These are phyloP conservation scores for Cercospora sojina DNA, from an alignment of 2,329 filamentous ascomycete species.

Conservation along the genomic window DNA sequence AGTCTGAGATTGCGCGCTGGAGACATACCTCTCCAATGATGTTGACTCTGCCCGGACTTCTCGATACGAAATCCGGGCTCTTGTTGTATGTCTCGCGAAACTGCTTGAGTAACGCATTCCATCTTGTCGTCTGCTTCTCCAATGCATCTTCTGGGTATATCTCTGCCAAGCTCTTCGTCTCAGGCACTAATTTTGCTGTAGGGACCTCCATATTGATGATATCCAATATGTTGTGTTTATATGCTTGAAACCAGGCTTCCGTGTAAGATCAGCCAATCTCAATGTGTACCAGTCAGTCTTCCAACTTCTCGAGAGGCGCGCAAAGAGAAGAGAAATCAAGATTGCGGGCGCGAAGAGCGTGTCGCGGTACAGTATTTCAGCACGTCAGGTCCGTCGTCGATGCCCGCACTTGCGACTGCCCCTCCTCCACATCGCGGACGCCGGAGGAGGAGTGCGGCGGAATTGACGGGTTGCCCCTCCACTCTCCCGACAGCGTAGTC, in stretches of 20 bases:
- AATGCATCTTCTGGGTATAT: constrained; percentile 79
- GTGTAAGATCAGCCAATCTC: not conserved
- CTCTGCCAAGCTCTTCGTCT: constrained; percentile 70
- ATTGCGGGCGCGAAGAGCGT: not conserved
- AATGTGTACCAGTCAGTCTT: not conserved
- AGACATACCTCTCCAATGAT: constrained; percentile 77
- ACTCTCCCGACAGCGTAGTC: not conserved
- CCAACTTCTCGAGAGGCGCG: not conserved
- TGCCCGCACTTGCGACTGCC: not conserved
- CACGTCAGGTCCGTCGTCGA: not conserved
- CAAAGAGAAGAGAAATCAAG: not conserved
- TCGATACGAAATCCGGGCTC: constrained; percentile 74
- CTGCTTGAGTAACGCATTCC: constrained; percentile 68
- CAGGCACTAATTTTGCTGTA: constrained; percentile 57
- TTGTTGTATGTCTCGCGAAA: constrained; percentile 72
- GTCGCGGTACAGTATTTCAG: not conserved
- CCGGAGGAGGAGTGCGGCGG: not conserved
- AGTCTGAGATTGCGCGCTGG: not conserved
- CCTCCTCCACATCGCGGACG: constrained; percentile 7
- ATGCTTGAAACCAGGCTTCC: not conserved
- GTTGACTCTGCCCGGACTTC: constrained; percentile 92
- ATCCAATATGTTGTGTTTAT: not conserved
- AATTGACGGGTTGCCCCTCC: not conserved
- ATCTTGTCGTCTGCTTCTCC: constrained; percentile 66
- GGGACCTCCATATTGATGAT: not conserved